Base-by-base conservation (phyloP, 2,329 filamentous ascomycete genomes). In the Xylariaceae sp. region DNA sequence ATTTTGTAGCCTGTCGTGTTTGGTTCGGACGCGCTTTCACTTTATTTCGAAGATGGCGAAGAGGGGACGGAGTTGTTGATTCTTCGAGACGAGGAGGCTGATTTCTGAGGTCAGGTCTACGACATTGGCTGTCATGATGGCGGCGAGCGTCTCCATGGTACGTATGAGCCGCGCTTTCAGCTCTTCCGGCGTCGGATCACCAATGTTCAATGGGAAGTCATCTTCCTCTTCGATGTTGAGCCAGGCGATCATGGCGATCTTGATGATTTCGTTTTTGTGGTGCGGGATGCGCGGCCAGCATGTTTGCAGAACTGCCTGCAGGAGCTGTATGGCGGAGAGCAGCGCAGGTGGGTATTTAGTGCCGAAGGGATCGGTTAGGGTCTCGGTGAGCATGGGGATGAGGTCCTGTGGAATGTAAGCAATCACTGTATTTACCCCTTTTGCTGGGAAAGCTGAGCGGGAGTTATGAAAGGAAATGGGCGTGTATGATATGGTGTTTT, bases 321-420 rank as follows among this genome's bases (percentile, higher is more conserved):
- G 67, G 0, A 84, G 79, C 15, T 76, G 71, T 2, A 80, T 72
- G 0, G 84, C 80, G 0, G 81, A 76, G 0, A 78, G 56, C 1
- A 91, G 73, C 1, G 87, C 75, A 0, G 78, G 74, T 1, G 81
- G 76, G 62, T 82, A 77, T 1, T 80, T 77, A 8, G 81, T 75
- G 0, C 81, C 80, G 69, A 94, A 90, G 0, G 89, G 86, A 68
- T 92, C 85, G 2, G 82, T 80, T 56, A 96, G 76, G 8, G 88
- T 82, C 45, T 78, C 76, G 2, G 84, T 83, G 8, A 90, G 73
- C 63, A 92, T 78, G 0, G 88, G 85, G 0, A 96, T 71, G 6
- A 93, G 73, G 51, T 85, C 82, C 79, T 89, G 59, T 78, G 89
- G 11, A 44, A 30, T 58, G 37, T 65, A 0, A 64, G 59, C 55